Evolutionary conservation across 2,329 filamentous ascomycete species (phyloP), one percentile per base, ranked within the genome.

Genomic region (Clonostachys sp.): DNA sequence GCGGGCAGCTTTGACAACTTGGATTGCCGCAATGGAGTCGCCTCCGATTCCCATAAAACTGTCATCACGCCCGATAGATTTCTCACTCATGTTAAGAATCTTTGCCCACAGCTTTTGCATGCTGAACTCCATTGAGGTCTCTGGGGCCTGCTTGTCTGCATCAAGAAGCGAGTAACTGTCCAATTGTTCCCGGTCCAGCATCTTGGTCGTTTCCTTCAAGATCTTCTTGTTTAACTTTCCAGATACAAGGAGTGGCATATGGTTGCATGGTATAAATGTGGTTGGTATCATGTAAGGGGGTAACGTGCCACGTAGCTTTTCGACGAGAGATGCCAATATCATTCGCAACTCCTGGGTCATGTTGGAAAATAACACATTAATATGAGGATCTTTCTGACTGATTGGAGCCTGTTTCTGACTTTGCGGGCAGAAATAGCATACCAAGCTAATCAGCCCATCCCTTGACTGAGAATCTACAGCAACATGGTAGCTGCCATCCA

Each of bases 11-110:
- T 41, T 47, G 36, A 52, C 50, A 13, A 52, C 24, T 35, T 45
- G 41, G 33, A 55, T 55, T 17, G 51, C 51, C 24, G 38, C 45
- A 38, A 55, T 48, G 3, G 53, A 55, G 75, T 81, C n/a, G 52
- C 46, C 2, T 70, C 70, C 1, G 68, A 70, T 42, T 6, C 41
- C 44, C 8, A 52, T 30, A 45, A 53, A 55, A 17, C 24, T 42
- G 12, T 55, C 65, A 5, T 70, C 63, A 4, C 60, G 48, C 6
- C 64, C 62, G 16, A 44, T 44, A 5, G 13, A 33, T 16, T 44
- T 13, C 6, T 24, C 13, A 8, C n/a, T n/a, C 4, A 47, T 8
- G 33, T 40, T 33, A 14, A 67, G 55, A 6, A 65, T 45, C 34
- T 59, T 55, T 30, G 48, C 41, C 65, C 65, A 68, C 18, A 61